A percentile compares a stretch with the other conserved stretches of the same genome.
Conservation (phyloP, 441 rosid genomes). For the Populus hybrid region DNA sequence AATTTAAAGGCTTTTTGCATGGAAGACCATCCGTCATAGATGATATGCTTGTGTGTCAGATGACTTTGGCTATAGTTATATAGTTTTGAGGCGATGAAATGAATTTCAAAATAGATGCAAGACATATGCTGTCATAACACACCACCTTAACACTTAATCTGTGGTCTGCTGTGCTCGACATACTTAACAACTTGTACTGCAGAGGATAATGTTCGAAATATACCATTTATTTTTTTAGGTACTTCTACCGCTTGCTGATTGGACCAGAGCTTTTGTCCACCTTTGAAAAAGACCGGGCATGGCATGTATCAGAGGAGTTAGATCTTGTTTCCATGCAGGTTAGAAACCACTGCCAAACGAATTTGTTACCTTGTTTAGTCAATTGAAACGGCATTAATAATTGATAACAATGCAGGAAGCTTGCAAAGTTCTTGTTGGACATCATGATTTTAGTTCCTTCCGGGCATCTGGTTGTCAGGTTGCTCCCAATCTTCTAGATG, state of each 20-base stretch:
- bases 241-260: slow-evolving; percentile 74
- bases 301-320: slow-evolving; percentile 78
- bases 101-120: not conserved
- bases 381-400: not conserved
- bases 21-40: not conserved
- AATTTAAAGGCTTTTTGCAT: not conserved
- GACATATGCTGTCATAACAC: not conserved
- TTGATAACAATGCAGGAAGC: slow-evolving; percentile 63
- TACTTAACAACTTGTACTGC: too few species aligned
- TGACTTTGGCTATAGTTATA: too few species aligned
- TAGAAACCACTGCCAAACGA: slow-evolving; percentile 10
- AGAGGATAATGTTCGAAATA: slow-evolving; percentile 3
- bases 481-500: slow-evolving; percentile 20
- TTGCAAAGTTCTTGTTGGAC: slow-evolving; percentile 84
- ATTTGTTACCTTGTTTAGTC: not conserved
- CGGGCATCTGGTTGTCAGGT: slow-evolving; percentile 97
- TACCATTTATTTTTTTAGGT: slow-evolving; percentile 39
- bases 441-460: slow-evolving; percentile 94
- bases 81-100: not conserved
- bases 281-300: slow-evolving; percentile 76
- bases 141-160: not conserved
- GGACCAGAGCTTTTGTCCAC: slow-evolving; percentile 74
- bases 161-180: not conserved
- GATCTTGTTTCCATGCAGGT: slow-evolving; percentile 83
- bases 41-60: not conserved